Evolutionary conservation across 495 filamentous ascomycete genomes (phyloP).

Genomic region (Talaromyces trachyspermus): DNA sequence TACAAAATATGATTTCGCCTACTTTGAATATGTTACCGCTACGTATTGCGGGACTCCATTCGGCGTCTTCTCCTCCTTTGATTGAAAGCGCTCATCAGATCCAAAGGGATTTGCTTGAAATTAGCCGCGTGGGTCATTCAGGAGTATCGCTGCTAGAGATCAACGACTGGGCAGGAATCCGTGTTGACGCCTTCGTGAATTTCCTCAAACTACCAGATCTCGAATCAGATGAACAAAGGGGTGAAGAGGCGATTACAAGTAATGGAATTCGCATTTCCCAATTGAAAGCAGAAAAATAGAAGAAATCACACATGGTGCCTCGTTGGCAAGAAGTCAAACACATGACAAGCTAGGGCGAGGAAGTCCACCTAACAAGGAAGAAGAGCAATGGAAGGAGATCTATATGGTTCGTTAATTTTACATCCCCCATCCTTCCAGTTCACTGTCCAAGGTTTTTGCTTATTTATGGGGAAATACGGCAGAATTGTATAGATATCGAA

Average conservation of each 20-base stretch:
- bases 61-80: neutral
- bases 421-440: neutral
- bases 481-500: conserved; percentile 32
- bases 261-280: neutral
- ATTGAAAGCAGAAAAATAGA: neutral
- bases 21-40: conserved; percentile 32
- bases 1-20: conserved; percentile 22
- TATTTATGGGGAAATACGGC: neutral
- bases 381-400: neutral
- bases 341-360: neutral
- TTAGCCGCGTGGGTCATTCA: conserved; percentile 24
- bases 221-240: neutral
- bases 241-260: neutral
- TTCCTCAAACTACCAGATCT: conserved; percentile 26
- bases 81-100: conserved; percentile 19
- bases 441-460: neutral
- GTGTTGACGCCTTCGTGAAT: conserved; percentile 28
- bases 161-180: conserved; percentile 29
- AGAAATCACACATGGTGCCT: neutral
- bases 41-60: conserved; percentile 10
- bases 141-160: conserved; percentile 27
- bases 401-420: conserved; percentile 3
- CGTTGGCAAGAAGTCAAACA: neutral
- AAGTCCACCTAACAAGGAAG: neutral
- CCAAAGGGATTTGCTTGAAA: conserved; percentile 24